Conservation (phyloP, 352 stramenopile species). For the Elongisporangium anandrum region DNA sequence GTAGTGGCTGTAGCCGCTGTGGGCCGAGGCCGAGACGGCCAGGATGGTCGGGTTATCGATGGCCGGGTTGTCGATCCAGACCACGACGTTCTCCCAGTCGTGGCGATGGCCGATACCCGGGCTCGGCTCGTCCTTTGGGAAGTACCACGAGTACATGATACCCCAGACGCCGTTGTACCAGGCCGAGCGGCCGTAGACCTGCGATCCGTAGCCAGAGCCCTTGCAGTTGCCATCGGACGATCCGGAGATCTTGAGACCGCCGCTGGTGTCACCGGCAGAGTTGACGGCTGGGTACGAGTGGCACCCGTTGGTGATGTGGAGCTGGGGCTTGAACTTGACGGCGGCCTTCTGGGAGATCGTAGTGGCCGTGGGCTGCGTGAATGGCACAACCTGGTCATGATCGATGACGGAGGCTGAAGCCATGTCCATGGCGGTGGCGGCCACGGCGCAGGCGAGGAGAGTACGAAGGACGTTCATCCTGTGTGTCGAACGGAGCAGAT, state of each 20-base stretch:
- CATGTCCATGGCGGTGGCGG: neutral
- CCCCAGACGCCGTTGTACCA: constrained; percentile 16
- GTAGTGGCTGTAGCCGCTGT: constrained; percentile 22
- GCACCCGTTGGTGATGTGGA: constrained; percentile 24
- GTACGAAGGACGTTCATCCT: neutral
- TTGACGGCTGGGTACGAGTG: constrained; percentile 30
- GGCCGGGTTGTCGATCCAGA: constrained; percentile 27
- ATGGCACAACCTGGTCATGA: constrained; percentile 22
- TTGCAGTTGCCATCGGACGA: constrained; percentile 20
- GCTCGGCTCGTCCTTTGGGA: constrained; percentile 29
- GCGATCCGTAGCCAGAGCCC: constrained; percentile 17
- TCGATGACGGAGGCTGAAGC: constrained; percentile 11
- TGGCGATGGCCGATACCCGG: constrained; percentile 23
- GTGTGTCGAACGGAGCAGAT: too few relatives aligned
- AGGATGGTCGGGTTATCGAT: constrained; percentile 14
- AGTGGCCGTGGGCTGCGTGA: constrained; percentile 12
- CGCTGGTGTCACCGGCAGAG: constrained; percentile 16
- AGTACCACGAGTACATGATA: constrained; percentile 36
- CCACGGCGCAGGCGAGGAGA: constrained; percentile 11
- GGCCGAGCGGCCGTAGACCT: constrained; percentile 14
- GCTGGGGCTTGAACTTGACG: constrained; percentile 25
- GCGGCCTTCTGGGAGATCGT: constrained; percentile 13
- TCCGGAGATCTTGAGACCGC: constrained; percentile 23
- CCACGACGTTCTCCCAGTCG: constrained; percentile 36
- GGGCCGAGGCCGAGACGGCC: constrained; percentile 12